phyloP scores from a whole-genome alignment of 1,284 basidiomycete genomes.

The Ustilago bromivora region DNA sequence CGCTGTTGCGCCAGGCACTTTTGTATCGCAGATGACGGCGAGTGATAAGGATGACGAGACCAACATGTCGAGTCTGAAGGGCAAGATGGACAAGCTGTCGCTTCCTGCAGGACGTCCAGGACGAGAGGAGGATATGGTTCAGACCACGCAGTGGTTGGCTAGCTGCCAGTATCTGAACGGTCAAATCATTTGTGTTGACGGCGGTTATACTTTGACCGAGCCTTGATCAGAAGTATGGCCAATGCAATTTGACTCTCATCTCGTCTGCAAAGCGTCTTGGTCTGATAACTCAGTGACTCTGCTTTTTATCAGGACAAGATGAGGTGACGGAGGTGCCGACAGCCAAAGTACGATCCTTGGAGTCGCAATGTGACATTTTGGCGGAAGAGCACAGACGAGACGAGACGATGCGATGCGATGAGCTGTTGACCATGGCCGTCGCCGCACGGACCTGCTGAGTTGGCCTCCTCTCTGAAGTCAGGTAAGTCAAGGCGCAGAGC shows the following conservation, averaged over 20 bases:
- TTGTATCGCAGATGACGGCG: conserved; percentile 56
- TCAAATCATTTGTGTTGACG: conserved; percentile 51
- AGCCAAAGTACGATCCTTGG: background rate
- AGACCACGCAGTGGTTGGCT: conserved; percentile 45
- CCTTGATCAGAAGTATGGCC: conserved; percentile 25
- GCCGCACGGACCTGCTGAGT: conserved; percentile 5
- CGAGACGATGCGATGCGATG: too few species aligned
- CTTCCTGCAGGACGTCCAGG: conserved; percentile 58
- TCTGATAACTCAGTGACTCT: background rate
- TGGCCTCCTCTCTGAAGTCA: background rate
- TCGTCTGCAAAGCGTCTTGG: background rate
- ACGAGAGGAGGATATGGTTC: conserved; percentile 61
- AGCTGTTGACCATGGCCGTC: background rate
- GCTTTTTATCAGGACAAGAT: background rate
- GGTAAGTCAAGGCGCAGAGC: background rate
- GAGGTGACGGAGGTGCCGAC: background rate
- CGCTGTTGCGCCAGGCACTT: conserved; percentile 59
- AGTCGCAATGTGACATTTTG: conserved; percentile 6
- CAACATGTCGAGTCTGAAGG: conserved; percentile 48
- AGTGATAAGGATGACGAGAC: conserved; percentile 40
- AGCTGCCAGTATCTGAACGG: conserved; percentile 54
- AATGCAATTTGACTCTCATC: background rate
- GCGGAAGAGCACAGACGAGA: background rate
- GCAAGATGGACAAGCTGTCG: conserved; percentile 43
- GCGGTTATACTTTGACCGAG: conserved; percentile 56